These are phyloP conservation scores for Camptophora hylomeconis DNA, from an alignment of 2,329 filamentous ascomycete genomes.

Conservation along the genomic window DNA sequence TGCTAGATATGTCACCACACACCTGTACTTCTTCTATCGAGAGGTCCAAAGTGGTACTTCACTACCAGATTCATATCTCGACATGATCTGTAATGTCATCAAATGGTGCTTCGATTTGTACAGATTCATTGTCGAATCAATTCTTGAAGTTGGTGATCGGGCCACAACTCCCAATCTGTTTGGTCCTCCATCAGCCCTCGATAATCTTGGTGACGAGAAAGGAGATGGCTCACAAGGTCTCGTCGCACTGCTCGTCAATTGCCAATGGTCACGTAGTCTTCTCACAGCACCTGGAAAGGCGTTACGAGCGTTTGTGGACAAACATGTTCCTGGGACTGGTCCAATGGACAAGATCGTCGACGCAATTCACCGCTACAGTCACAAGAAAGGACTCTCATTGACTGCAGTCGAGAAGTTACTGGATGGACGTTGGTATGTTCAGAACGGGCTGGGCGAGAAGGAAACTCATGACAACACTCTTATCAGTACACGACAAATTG, in stretches of 20 bases:
- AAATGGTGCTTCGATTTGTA: slow-evolving; percentile 63
- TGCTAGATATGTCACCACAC: slow-evolving; percentile 10
- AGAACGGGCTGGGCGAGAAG: slow-evolving; percentile 2
- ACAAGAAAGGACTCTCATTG: slow-evolving; percentile 13
- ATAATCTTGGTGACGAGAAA: slow-evolving; percentile 9
- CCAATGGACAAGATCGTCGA: slow-evolving; percentile 40
- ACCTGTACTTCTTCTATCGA: slow-evolving; percentile 10
- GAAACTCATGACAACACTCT: neutral
- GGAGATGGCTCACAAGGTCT: slow-evolving; percentile 22
- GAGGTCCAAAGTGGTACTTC: slow-evolving; percentile 5
- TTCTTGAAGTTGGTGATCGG: slow-evolving; percentile 32
- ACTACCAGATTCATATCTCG: slow-evolving; percentile 48
- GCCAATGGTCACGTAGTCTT: slow-evolving; percentile 54
- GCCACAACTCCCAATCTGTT: slow-evolving; percentile 16
- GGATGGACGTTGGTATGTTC: slow-evolving; percentile 10
- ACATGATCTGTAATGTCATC: slow-evolving; percentile 58
- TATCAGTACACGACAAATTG: slow-evolving; percentile 11
- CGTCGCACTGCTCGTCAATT: slow-evolving; percentile 48
- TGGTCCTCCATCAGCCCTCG: slow-evolving; percentile 3
- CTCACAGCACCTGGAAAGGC: slow-evolving; percentile 7
- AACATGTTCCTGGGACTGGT: slow-evolving; percentile 6
- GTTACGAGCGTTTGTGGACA: neutral
- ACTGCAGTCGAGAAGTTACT: slow-evolving; percentile 14
- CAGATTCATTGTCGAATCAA: slow-evolving; percentile 41
- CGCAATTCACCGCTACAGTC: slow-evolving; percentile 23